phyloP scores from a whole-genome alignment of 2,329 filamentous ascomycete genomes.

The Endothia cerciana region DNA sequence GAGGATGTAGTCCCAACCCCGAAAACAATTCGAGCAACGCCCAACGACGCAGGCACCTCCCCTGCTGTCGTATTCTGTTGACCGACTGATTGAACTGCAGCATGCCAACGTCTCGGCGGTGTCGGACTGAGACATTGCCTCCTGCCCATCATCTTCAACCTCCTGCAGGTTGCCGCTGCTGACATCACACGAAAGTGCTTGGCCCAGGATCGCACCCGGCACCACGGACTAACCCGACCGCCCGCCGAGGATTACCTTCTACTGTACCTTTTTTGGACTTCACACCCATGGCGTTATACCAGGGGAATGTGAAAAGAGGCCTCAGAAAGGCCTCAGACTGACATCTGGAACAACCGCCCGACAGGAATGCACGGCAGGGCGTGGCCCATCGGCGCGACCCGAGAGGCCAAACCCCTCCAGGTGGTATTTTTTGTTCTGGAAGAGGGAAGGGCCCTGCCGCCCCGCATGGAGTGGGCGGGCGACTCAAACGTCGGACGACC shows the following conservation, averaged over 20 bases:
- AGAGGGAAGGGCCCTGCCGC: background rate
- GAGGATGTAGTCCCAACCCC: background rate
- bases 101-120: slow-evolving; percentile 6
- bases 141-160: slow-evolving; percentile 16
- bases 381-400: slow-evolving; percentile 18
- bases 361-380: slow-evolving; percentile 11
- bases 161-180: slow-evolving; percentile 24
- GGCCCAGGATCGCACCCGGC: background rate
- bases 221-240: background rate
- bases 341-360: background rate
- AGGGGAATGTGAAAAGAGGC: background rate
- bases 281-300: background rate
- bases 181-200: slow-evolving; percentile 9
- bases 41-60: background rate
- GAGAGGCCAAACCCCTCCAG: slow-evolving; percentile 18
- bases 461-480: background rate
- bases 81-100: background rate
- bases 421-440: background rate
- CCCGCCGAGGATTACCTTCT: background rate
- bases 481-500: background rate
- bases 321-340: no score
- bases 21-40: background rate
- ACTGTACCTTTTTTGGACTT: background rate
- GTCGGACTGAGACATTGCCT: slow-evolving; percentile 18
- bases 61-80: background rate